Evolutionary conservation across 148 eudicot genomes (phyloP).

Genomic region (Pouteria glomerata): DNA sequence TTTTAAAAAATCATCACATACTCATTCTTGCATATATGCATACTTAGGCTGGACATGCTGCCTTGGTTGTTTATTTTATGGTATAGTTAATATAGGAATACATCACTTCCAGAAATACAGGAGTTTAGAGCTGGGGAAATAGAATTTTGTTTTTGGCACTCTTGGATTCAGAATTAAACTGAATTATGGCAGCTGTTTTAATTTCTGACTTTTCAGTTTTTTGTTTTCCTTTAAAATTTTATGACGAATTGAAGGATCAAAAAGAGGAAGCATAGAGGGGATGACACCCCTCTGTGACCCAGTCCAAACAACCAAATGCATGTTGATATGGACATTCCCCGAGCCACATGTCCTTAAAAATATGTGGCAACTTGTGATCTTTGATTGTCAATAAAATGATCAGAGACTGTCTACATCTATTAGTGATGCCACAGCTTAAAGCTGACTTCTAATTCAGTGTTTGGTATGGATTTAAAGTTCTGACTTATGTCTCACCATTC

Average conservation of each 20-base stretch:
- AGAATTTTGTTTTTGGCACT: neutral
- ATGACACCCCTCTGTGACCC: too few relatives aligned
- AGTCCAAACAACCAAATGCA: neutral
- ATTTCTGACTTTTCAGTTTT: neutral
- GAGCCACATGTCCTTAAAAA: neutral
- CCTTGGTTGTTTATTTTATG: neutral
- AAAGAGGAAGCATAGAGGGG: neutral
- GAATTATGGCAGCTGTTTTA: neutral
- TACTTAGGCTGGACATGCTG: neutral
- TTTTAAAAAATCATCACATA: too few relatives aligned
- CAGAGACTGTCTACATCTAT: neutral
- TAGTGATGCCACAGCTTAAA: constrained; percentile 1
- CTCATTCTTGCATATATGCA: neutral
- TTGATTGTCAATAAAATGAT: neutral
- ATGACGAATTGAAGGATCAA: neutral
- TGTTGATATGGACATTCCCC: neutral
- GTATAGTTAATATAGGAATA: neutral
- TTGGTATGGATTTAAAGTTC: neutral
- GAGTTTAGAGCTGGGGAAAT: neutral
- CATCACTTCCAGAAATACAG: neutral
- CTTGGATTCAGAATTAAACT: neutral
- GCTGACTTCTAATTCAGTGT: constrained; percentile 1
- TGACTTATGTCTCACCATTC: neutral
- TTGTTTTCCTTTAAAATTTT: neutral
- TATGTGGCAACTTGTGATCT: neutral